Conservation (phyloP, 1,139 yeast genomes). For the Geotrichum aggregatum region DNA sequence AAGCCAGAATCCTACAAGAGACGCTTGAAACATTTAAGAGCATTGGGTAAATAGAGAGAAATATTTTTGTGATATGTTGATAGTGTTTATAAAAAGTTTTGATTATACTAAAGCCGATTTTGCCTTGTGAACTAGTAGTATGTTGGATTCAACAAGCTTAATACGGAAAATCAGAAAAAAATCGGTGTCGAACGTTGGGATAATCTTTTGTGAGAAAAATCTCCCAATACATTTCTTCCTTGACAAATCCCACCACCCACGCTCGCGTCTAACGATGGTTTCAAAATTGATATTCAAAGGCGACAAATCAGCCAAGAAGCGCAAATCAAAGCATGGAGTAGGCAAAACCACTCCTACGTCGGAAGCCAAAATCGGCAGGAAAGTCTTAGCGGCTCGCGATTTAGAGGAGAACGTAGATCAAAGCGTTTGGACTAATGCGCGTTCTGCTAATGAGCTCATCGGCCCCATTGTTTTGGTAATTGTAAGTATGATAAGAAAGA, state of each 20-base stretch:
- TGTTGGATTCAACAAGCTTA: too few relatives aligned
- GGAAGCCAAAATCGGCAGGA: not conserved
- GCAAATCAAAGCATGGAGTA: slow-evolving; percentile 25
- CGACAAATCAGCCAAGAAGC: slow-evolving; percentile 36
- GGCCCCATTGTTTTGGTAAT: slow-evolving; percentile 40
- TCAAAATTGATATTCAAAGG: slow-evolving; percentile 45
- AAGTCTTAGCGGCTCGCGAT: slow-evolving; percentile 10
- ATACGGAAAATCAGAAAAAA: too few relatives aligned
- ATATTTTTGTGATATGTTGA: not conserved
- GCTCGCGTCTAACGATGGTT: slow-evolving; percentile 39
- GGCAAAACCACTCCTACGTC: slow-evolving; percentile 5
- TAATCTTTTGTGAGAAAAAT: too few relatives aligned
- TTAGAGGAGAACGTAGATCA: slow-evolving; percentile 19
- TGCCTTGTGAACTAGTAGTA: too few relatives aligned
- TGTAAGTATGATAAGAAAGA: slow-evolving; percentile 20
- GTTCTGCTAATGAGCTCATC: slow-evolving; percentile 33
- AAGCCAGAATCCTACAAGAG: not conserved
- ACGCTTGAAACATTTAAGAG: not conserved
- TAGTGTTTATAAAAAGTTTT: not conserved
- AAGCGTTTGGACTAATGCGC: slow-evolving; percentile 42
- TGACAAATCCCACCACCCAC: too few relatives aligned
- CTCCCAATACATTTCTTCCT: too few relatives aligned
- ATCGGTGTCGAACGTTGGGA: too few relatives aligned
- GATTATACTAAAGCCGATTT: too few relatives aligned
- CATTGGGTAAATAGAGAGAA: not conserved